phyloP scores from a whole-genome alignment of 371 early-diverging fungal species.

The Circinella umbellata region DNA sequence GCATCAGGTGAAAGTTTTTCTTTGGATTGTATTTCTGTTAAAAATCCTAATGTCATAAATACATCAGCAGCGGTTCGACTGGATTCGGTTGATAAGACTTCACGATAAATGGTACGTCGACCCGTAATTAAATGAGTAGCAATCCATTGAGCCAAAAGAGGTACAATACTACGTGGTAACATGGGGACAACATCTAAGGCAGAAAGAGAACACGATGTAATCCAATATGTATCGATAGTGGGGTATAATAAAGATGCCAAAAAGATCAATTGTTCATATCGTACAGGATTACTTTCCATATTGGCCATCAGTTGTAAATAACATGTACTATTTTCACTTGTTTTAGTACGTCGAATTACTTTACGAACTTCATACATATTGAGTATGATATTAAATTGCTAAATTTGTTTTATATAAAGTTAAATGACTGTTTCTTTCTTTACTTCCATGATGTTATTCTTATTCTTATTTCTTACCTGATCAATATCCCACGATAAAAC shows the following conservation, averaged over 20 bases:
- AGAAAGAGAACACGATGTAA: constrained; percentile 56
- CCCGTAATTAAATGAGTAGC: constrained; percentile 54
- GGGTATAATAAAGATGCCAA: constrained; percentile 53
- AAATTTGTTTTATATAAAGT: too few species aligned
- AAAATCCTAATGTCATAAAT: constrained; percentile 50
- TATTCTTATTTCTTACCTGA: constrained; percentile 24
- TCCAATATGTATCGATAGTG: constrained; percentile 56
- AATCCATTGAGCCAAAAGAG: constrained; percentile 53
- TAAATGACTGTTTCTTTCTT: too few species aligned
- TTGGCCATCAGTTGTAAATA: constrained; percentile 32
- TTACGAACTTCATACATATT: constrained; percentile 26
- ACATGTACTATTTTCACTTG: constrained; percentile 7
- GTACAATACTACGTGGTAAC: constrained; percentile 51
- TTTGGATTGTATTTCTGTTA: constrained; percentile 45
- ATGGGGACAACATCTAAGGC: constrained; percentile 54
- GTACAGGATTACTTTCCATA: constrained; percentile 38
- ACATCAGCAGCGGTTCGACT: constrained; percentile 48
- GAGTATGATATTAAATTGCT: constrained; percentile 38
- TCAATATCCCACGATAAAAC: constrained; percentile 47
- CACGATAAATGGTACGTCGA: constrained; percentile 52
- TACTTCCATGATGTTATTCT: not conserved
- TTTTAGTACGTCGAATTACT: constrained; percentile 24
- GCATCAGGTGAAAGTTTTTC: constrained; percentile 54
- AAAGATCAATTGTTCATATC: constrained; percentile 49
- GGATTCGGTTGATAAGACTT: constrained; percentile 53